Base-by-base conservation (phyloP, 768 basidiomycete species). In the Infundibulicybe gibba region DNA sequence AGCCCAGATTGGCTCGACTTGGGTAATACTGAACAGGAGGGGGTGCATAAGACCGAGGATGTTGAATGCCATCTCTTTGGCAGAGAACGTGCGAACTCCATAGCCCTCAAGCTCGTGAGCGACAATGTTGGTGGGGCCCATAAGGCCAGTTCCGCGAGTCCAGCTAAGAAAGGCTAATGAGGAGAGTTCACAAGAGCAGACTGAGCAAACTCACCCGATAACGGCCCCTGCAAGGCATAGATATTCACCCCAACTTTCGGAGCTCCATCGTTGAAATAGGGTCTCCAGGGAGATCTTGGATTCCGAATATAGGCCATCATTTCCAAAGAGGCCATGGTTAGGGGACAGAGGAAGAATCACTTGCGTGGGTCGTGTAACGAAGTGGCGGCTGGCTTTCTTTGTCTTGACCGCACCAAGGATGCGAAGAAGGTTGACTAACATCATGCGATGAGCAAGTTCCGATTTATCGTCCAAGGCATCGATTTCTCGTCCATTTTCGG, bases 31-130 rank as follows among this genome's bases (percentile, higher is more conserved):
- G 82, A 98, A 98, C 44, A 99, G 80, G 5, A 98, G 83, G 38
- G 97, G 97, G 61, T 99, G 97, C 95, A 99, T 98, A 42, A 99
- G 79, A 50, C 97, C 95, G 45, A 99, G 86, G 58, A 99, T 93
- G 69, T 99, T 99, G 83, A 99, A 99, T 0, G 97, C 94, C 97
- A 98, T 99, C 70, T 99, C 97, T 73, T 98, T 98, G 21, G 97
- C 89, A 0, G 95, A 98, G 81, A 98, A 99, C 1, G 97, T 99
- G 54, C 97, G 83, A 49, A 97, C 91, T 51, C 97, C 97, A 52
- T 87, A 79, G 49, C 83, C 78, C 71, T 99, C 97, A 37, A 99
- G 78, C 45, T 93, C 92, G 48, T 94, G 90, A 20, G 97, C 93
- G 44, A 97, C 87, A 37, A 87, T 90, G 70, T 94, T 94, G 38